phyloP scores from a whole-genome alignment of 2,329 filamentous ascomycete species.

The Alternaria conjuncta region DNA sequence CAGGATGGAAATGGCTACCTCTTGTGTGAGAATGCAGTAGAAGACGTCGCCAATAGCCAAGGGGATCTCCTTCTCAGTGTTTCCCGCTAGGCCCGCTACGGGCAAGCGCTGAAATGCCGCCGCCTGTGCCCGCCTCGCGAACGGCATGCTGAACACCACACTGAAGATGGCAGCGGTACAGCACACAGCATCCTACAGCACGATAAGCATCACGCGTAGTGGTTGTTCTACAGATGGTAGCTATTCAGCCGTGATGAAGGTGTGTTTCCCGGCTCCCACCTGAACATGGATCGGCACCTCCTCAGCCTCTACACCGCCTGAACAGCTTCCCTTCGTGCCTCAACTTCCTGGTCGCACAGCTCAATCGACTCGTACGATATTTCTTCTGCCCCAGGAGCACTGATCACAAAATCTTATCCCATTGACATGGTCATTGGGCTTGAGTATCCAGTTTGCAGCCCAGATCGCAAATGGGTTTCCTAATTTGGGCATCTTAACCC shows the following conservation, averaged over 20 bases:
- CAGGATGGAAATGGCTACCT: background rate
- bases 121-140: background rate
- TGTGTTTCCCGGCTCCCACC: background rate
- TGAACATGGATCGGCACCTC: background rate
- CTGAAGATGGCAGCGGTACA: background rate
- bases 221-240: background rate
- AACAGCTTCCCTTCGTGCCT: background rate
- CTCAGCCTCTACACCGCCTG: background rate
- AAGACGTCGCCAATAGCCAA: background rate
- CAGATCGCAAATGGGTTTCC: constrained; percentile 13
- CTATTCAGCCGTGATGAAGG: background rate
- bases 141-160: background rate
- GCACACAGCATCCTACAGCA: background rate
- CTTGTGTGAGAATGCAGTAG: background rate
- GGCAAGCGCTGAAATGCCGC: background rate
- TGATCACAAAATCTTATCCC: background rate
- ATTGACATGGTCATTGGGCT: background rate
- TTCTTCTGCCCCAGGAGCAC: background rate
- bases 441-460: constrained; percentile 1
- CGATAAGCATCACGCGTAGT: background rate
- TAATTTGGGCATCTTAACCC: constrained; percentile 16
- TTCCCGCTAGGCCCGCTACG: background rate
- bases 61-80: background rate
- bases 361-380: background rate
- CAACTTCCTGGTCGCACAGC: background rate